Conservation (phyloP, 1,284 basidiomycete species). For the Sanghuangporus weigelae region DNA sequence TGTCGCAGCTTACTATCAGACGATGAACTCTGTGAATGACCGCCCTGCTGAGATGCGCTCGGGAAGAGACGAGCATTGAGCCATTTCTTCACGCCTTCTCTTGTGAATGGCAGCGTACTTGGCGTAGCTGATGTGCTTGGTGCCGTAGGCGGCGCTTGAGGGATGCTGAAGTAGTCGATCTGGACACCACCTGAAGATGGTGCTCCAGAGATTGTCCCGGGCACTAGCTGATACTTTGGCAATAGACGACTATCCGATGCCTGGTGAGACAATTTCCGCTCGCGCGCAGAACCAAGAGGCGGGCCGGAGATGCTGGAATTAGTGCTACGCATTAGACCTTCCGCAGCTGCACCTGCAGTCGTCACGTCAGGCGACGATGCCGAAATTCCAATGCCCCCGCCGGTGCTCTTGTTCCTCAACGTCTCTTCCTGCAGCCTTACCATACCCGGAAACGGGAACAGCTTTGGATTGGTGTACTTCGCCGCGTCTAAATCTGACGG, state of each 20-base stretch:
- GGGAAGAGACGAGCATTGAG: constrained; percentile 41
- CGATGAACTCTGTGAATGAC: background rate
- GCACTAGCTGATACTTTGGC: constrained; percentile 39
- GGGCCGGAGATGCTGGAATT: constrained; percentile 51
- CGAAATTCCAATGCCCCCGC: constrained; percentile 44
- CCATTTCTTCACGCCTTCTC: constrained; percentile 75
- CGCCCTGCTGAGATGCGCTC: constrained; percentile 14
- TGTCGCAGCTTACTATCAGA: constrained; percentile 23
- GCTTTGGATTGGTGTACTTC: constrained; percentile 71
- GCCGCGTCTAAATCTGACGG: constrained; percentile 53
- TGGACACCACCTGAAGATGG: constrained; percentile 42
- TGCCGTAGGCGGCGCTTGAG: constrained; percentile 30
- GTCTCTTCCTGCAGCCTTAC: constrained; percentile 69
- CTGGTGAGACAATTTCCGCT: constrained; percentile 62
- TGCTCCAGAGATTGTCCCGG: constrained; percentile 34
- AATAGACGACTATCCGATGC: constrained; percentile 60
- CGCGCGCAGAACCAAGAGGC: constrained; percentile 45
- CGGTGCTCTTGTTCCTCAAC: constrained; percentile 47
- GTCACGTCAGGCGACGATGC: constrained; percentile 60
- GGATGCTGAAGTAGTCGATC: constrained; percentile 43
- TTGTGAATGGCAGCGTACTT: constrained; percentile 58
- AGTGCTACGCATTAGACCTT: constrained; percentile 31
- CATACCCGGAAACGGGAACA: constrained; percentile 87
- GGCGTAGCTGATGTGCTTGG: constrained; percentile 32
- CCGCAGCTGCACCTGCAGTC: constrained; percentile 20